A percentile compares a stretch with the other conserved stretches of the same genome.
phyloP scores from a whole-genome alignment of 495 filamentous ascomycete species.

The Penicillium paxilli region DNA sequence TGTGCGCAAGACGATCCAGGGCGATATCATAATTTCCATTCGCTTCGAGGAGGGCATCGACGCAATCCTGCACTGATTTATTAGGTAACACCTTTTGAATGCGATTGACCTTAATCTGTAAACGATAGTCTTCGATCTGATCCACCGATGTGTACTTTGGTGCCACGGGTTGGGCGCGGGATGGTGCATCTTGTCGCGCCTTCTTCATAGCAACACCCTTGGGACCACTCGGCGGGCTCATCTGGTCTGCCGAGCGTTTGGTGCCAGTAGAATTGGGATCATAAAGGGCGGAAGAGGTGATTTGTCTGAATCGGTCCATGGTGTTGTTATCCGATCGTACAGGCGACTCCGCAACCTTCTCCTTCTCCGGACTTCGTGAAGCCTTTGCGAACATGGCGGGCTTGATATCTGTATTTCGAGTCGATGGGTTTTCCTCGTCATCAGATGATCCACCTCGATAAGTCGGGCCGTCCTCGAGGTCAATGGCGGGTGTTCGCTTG shows the following conservation, averaged over 20 bases:
- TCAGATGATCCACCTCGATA: slow-evolving; percentile 59
- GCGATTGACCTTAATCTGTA: slow-evolving; percentile 54
- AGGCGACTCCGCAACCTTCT: slow-evolving; percentile 40
- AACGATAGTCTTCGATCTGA: slow-evolving; percentile 54
- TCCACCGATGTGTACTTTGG: slow-evolving; percentile 41
- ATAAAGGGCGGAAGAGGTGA: slow-evolving; percentile 48
- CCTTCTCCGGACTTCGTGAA: slow-evolving; percentile 37
- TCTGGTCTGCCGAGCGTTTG: slow-evolving; percentile 49
- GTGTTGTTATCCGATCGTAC: slow-evolving; percentile 20
- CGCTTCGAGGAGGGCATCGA: slow-evolving; percentile 51
- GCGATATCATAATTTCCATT: slow-evolving; percentile 63
- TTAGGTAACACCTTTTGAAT: slow-evolving; percentile 55
- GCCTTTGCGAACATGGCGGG: slow-evolving; percentile 61
- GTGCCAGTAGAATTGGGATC: slow-evolving; percentile 33
- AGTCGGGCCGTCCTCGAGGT: slow-evolving; percentile 57
- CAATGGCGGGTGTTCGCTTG: slow-evolving; percentile 41
- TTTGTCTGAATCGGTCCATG: slow-evolving; percentile 47
- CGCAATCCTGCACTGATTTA: slow-evolving; percentile 48
- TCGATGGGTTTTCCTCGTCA: slow-evolving; percentile 44
- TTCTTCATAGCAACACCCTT: slow-evolving; percentile 43
- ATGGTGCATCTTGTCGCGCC: slow-evolving; percentile 51
- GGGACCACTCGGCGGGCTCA: slow-evolving; percentile 37
- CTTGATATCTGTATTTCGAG: slow-evolving; percentile 63
- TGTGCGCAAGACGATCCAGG: slow-evolving; percentile 45
- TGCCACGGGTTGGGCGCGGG: slow-evolving; percentile 53